Evolutionary conservation across 73 alveolate species (phyloP), one percentile per base, ranked within the genome.

Genomic region (Tetrahymena elliotti): DNA sequence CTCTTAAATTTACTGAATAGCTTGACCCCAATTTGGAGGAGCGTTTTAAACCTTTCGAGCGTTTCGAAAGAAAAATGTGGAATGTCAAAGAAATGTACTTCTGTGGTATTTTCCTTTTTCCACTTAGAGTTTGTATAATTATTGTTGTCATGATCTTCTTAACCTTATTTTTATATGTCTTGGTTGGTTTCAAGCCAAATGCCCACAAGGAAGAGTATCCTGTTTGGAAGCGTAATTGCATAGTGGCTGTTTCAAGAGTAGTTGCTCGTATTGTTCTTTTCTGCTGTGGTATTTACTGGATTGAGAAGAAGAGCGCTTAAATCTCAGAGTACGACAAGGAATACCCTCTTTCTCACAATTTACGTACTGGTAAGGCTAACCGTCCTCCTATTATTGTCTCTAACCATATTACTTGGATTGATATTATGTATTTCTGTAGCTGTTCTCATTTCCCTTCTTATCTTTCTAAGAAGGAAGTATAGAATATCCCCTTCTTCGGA

Each of bases 381-480:
- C 88, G 84, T 35, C 93, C 96, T 20, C 93, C 96, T 34, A 94
- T 94, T 35, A 94, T 94, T 33, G 93, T 94, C 33, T 94, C 96
- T 24, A 94, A 94, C 33, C 96, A 94, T 94, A 68, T 94, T 31
- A 94, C 94, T 24, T 94, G 96, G 96, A 84, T 84, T 52, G 96
- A 94, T 52, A 94, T 94, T 35, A 88, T 94, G 88, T 68, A 68
- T 88, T 52, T 35, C 35, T 94, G 93, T 24, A 94, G 93, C 93
- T 84, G 54, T n/a, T 52, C 68, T 83, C 93, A 88, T 47, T 88
- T 94, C 35, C 96, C 96, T 12, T 94, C 96, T 38, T 94, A 40
- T 68, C 94, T 94, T n/a, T 94, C 96, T 88, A 94, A 94, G 93
- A 84, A 39, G 39, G 93, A 93, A 10, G 95, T 94, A 6, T 36